These are phyloP conservation scores for Exophiala aquamarina DNA, from an alignment of 2,329 filamentous ascomycete genomes.

Conservation along the genomic window DNA sequence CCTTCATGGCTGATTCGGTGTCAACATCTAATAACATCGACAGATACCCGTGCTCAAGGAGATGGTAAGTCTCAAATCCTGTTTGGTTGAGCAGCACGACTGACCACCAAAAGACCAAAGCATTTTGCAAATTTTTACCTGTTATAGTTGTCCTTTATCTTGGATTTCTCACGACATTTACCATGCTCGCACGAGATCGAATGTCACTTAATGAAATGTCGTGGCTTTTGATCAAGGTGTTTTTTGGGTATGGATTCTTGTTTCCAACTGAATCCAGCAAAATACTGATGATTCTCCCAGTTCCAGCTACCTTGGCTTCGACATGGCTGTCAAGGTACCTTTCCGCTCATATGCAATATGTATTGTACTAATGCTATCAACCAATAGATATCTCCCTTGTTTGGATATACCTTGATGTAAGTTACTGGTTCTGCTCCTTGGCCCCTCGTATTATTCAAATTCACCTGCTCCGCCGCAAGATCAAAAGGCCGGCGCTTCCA, in stretches of 20 bases:
- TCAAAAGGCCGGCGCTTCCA: slow-evolving; percentile 13
- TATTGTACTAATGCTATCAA: slow-evolving; percentile 10
- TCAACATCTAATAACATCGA: slow-evolving; percentile 3
- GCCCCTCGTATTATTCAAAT: neutral
- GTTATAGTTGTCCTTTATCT: slow-evolving; percentile 80
- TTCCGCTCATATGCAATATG: neutral
- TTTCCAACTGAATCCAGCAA: neutral
- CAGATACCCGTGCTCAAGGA: slow-evolving; percentile 85
- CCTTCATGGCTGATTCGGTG: neutral
- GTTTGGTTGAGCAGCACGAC: neutral
- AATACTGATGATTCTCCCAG: slow-evolving; percentile 31
- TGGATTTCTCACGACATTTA: slow-evolving; percentile 81
- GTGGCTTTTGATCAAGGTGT: slow-evolving; percentile 61
- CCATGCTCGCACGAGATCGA: slow-evolving; percentile 58
- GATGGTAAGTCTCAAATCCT: slow-evolving; percentile 60
- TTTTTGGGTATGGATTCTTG: slow-evolving; percentile 52
- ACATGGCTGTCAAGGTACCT: slow-evolving; percentile 41
- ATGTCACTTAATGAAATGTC: slow-evolving; percentile 58
- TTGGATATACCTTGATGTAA: slow-evolving; percentile 30
- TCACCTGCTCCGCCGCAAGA: slow-evolving; percentile 3
- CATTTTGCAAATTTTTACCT: slow-evolving; percentile 80
- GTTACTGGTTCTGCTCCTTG: slow-evolving; percentile 7
- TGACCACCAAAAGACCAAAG: slow-evolving; percentile 61
- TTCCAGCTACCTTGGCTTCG: slow-evolving; percentile 59
- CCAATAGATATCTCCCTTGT: slow-evolving; percentile 27